Percentiles rank a stretch among this genome's conserved stretches.
These are phyloP conservation scores for Scheffersomyces segobiensis DNA, from an alignment of 1,139 yeast species.

Conservation along the genomic window DNA sequence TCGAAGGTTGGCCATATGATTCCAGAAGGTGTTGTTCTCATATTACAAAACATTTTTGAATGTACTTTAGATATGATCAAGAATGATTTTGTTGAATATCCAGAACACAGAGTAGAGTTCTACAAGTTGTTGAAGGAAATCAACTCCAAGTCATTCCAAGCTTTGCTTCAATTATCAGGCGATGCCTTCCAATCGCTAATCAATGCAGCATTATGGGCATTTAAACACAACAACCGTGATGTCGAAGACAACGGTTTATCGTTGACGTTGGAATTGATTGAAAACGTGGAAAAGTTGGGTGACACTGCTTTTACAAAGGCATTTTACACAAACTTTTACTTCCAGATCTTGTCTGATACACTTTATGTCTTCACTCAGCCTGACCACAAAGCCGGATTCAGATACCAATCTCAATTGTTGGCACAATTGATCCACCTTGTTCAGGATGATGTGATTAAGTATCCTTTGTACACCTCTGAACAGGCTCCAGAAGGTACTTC, in stretches of 20 bases:
- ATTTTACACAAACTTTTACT: constrained; percentile 85
- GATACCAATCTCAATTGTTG: constrained; percentile 80
- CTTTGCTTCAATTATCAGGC: constrained; percentile 84
- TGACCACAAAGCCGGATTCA: constrained; percentile 96
- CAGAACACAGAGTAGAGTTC: constrained; percentile 96
- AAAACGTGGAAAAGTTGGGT: constrained; percentile 78
- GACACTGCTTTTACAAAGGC: constrained; percentile 79
- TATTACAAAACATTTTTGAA: constrained; percentile 89
- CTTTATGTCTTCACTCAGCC: constrained; percentile 94
- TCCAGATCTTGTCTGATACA: constrained; percentile 87
- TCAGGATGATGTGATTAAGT: constrained; percentile 69
- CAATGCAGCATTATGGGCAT: constrained; percentile 96
- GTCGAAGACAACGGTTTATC: constrained; percentile 90
- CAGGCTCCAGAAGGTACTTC: constrained; percentile 84
- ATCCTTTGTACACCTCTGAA: constrained; percentile 72
- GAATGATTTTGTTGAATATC: constrained; percentile 92
- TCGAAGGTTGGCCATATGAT: constrained; percentile 83
- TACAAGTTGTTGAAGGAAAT: constrained; percentile 87
- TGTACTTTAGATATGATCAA: constrained; percentile 95
- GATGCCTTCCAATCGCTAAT: constrained; percentile 89
- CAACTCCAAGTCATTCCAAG: constrained; percentile 80
- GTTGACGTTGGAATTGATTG: constrained; percentile 76
- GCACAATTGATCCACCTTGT: constrained; percentile 84
- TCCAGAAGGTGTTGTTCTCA: constrained; percentile 86
- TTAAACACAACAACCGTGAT: constrained; percentile 93